These are phyloP conservation scores for Blastocystis sp. DNA, from an alignment of 352 stramenopile genomes.

Conservation along the genomic window DNA sequence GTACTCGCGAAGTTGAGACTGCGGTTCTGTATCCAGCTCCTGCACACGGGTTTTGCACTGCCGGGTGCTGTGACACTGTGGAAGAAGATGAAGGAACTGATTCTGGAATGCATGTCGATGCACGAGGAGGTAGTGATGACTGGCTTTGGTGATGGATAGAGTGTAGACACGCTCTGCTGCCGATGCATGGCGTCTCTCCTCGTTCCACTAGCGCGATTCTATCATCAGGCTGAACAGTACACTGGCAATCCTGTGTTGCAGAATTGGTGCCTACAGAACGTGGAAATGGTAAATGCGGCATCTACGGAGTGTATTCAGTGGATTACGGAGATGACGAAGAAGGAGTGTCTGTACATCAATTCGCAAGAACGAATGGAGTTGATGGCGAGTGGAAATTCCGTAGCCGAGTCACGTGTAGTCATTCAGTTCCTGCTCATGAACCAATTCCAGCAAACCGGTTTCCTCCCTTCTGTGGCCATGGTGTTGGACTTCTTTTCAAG, in stretches of 20 bases:
- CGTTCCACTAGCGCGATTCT: not conserved
- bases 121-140: not conserved
- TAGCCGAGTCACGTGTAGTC: not conserved
- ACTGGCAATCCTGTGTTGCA: not conserved
- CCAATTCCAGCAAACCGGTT: not conserved
- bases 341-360: not conserved
- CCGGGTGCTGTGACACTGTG: not conserved
- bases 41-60: not conserved
- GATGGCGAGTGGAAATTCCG: not conserved
- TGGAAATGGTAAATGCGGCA: not conserved
- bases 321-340: not conserved
- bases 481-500: not conserved
- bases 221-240: not conserved
- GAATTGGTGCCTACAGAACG: not conserved
- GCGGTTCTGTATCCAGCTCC: not conserved
- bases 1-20: not conserved
- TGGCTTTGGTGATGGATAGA: not conserved
- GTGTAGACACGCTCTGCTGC: not conserved
- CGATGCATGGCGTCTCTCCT: not conserved
- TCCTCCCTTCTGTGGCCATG: not conserved
- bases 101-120: not conserved
- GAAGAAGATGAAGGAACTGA: not conserved
- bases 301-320: not conserved
- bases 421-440: not conserved
- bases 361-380: not conserved